Conservation (phyloP, 345 rosid genomes). For the Syzygium aqueum region DNA sequence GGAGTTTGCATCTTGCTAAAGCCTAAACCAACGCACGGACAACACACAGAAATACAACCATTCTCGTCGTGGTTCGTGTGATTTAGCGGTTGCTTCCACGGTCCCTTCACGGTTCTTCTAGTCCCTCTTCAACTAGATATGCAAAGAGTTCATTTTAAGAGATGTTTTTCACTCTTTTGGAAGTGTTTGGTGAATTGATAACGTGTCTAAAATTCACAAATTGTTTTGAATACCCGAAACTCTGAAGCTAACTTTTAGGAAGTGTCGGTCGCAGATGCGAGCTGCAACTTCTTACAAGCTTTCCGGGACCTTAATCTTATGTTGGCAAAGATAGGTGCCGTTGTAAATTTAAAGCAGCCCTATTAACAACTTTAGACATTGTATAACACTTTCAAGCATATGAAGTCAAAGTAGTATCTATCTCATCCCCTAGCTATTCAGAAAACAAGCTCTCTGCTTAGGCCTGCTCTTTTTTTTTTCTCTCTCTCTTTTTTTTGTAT, state of each 20-base stretch:
- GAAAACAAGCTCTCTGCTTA: neutral
- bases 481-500: no score
- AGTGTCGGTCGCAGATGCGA: fast-evolving
- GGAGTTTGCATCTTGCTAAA: neutral
- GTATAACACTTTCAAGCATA: neutral
- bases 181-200: neutral
- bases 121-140: neutral
- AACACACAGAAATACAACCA: neutral
- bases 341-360: neutral
- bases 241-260: neutral
- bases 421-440: fast-evolving
- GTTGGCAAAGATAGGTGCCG: neutral
- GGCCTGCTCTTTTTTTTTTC: fast-evolving
- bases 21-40: neutral
- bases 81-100: neutral
- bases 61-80: neutral
- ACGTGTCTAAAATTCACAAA: neutral
- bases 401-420: neutral
- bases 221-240: neutral
- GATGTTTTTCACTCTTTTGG: neutral
- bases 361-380: neutral
- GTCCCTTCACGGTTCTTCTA: neutral
- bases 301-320: neutral
- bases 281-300: neutral
- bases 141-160: neutral